Evolutionary conservation across 805 yeast species (phyloP).

Genomic region (Candida piceae): DNA sequence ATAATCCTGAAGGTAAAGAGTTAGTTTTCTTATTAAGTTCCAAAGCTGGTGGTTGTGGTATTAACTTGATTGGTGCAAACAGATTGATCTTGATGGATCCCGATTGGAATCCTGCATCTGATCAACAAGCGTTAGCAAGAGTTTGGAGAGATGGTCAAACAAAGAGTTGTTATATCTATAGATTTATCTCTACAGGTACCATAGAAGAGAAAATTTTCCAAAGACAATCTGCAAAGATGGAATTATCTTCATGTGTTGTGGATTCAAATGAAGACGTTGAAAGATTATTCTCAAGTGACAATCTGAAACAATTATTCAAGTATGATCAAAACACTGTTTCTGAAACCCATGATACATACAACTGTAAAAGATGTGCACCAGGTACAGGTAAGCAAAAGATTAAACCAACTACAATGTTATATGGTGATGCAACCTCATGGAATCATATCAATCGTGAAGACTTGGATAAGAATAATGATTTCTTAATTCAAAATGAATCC

Average conservation of each 20-base stretch:
- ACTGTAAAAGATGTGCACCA: constrained; percentile 70
- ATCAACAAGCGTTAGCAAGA: constrained; percentile 95
- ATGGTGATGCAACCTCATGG: constrained; percentile 98
- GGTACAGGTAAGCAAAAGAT: constrained; percentile 51
- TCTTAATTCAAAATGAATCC: constrained; percentile 68
- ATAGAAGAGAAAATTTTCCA: constrained; percentile 96
- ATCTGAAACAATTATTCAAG: constrained; percentile 68
- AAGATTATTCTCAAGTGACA: constrained; percentile 80
- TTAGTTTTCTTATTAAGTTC: constrained; percentile 86
- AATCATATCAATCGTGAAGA: constrained; percentile 73
- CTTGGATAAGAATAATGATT: constrained; percentile 66
- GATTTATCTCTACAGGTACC: constrained; percentile 91
- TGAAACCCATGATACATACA: constrained; percentile 90
- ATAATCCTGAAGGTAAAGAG: constrained; percentile 83
- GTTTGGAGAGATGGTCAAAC: constrained; percentile 99
- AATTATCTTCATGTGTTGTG: constrained; percentile 91
- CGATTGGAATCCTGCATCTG: constrained; percentile 99
- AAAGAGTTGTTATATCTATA: constrained; percentile 90
- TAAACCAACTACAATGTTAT: constrained; percentile 81
- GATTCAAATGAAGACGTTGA: constrained; percentile 96
- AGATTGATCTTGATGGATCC: constrained; percentile 80
- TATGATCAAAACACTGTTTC: constrained; percentile 64
- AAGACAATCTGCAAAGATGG: constrained; percentile 90
- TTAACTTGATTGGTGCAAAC: constrained; percentile 94
- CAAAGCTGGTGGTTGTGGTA: constrained; percentile 99